Base-by-base conservation (phyloP, 1,284 basidiomycete species). In the Xerocomus minutiporus region DNA sequence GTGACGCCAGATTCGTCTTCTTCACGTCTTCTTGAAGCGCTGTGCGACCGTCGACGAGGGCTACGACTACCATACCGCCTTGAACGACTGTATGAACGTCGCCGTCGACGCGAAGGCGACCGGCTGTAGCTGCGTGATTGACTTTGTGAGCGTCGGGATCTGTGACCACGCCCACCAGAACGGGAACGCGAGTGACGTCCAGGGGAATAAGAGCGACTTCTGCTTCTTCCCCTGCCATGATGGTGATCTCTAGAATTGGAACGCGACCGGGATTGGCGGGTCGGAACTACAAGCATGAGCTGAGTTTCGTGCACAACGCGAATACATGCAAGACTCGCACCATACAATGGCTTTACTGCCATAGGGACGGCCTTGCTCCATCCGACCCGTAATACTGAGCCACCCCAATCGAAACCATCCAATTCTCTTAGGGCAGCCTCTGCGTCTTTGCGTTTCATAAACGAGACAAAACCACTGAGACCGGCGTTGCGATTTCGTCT, bases 291-390 rank as follows among this genome's bases (percentile, higher is more conserved):
- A 41, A 36, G 15, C 51, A 15, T 32, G 40, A 20, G 23, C 15
- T 51, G 26, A 51, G 17, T n/a, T 39, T 26, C 36, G 9, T 42
- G 17, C 32, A 46, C 17, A 51, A 45, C 17, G 3, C 26, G 40
- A 28, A 31, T 54, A 12, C 13, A 67, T 4, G 17, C 5, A 31
- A 25, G 20, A 46, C 8, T 20, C 84, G 59, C 57, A 96, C 94
- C 83, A 73, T 90, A 97, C 59, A 88, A 74, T 1, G 94, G 79
- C 64, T 84, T 85, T 0, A 78, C 72, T 13, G 90, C 93, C 48
- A 96, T 75, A 7, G 92, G 87, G 15, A 98, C 91, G 2, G 92
- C 88, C 69, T 97, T 98, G 61, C 94, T 95, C 95, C 96, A 99
- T 17, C 93, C 91, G 13, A 95, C 88, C 26, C 90, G 80, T 17